A percentile compares a stretch with the other conserved stretches of the same genome.
These are phyloP conservation scores for Aspergillus ochraceus DNA, from an alignment of 2,329 filamentous ascomycete species.

Conservation along the genomic window DNA sequence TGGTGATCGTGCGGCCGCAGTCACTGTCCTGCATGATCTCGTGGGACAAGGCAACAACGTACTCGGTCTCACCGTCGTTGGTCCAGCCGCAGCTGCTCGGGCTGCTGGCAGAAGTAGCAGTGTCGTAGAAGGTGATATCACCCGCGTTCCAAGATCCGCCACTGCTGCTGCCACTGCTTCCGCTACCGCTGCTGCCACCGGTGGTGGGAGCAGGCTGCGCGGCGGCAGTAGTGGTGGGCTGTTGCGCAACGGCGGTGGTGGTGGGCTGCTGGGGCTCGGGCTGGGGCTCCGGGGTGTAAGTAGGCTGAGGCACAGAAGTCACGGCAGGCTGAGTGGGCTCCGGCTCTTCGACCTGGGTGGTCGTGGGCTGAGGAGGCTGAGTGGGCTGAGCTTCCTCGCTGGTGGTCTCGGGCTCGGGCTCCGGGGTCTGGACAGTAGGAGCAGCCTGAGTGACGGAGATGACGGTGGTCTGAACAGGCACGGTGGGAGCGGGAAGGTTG, in stretches of 20 bases:
- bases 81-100: conserved; percentile 60
- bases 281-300: conserved; percentile 16
- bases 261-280: conserved; percentile 1
- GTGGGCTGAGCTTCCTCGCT: conserved; percentile 6
- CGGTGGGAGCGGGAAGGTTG: conserved; percentile 23
- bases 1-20: conserved; percentile 68
- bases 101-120: conserved; percentile 60
- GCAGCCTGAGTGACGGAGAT: conserved; percentile 12
- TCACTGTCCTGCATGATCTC: conserved; percentile 68
- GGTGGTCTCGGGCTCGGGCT: conserved; percentile 5
- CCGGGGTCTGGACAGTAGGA: conserved; percentile 6
- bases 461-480: conserved; percentile 20
- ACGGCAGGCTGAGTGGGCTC: conserved; percentile 7
- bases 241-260: not conserved
- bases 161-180: conserved; percentile 17
- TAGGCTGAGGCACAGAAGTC: conserved; percentile 2
- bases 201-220: not conserved
- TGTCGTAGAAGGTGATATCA: conserved; percentile 72
- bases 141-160: conserved; percentile 47
- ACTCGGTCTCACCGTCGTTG: conserved; percentile 56
- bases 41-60: conserved; percentile 69
- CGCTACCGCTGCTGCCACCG: conserved; percentile 11
- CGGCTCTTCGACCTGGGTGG: conserved; percentile 12
- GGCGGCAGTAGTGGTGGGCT: conserved; percentile 1
- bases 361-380: conserved; percentile 16